A percentile compares a stretch with the other conserved stretches of the same genome.
Evolutionary conservation across 2,329 filamentous ascomycete species (phyloP).

Genomic region (Clonostachys solani): DNA sequence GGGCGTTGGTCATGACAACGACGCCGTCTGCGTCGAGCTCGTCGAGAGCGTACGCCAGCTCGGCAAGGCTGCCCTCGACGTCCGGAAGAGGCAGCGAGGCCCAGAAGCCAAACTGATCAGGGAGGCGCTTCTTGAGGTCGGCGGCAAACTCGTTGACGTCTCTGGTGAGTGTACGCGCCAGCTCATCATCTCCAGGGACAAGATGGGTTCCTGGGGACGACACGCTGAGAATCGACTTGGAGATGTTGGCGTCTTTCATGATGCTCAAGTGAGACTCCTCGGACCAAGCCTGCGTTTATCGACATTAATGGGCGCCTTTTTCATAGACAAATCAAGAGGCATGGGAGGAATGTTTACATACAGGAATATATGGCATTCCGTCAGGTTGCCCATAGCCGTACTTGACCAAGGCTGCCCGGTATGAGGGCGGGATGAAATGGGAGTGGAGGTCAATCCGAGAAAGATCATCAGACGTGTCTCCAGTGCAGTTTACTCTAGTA

Average conservation of each 20-base stretch:
- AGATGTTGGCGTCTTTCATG: slow-evolving; percentile 11
- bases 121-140: slow-evolving; percentile 5
- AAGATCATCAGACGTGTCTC: not conserved
- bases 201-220: slow-evolving; percentile 14
- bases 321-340: not conserved
- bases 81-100: slow-evolving; percentile 48
- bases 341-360: slow-evolving; percentile 1
- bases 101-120: slow-evolving; percentile 39
- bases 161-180: slow-evolving; percentile 10
- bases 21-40: slow-evolving; percentile 42
- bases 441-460: slow-evolving; percentile 13
- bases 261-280: slow-evolving; percentile 8
- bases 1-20: slow-evolving; percentile 44
- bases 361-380: slow-evolving; percentile 15
- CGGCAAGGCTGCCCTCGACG: slow-evolving; percentile 35
- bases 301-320: not conserved
- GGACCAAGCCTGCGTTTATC: slow-evolving; percentile 4
- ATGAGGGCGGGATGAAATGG: slow-evolving; percentile 15
- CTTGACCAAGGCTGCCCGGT: slow-evolving; percentile 9
- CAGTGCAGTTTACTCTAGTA: too few species aligned
- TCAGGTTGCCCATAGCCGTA: slow-evolving; percentile 14
- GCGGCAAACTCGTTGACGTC: slow-evolving; percentile 12
- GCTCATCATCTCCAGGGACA: slow-evolving; percentile 7
- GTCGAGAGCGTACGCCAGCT: slow-evolving; percentile 36
- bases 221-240: slow-evolving; percentile 12